Conservation (phyloP, 176 grass and related monocot genomes). For the Triticum timopheevii region DNA sequence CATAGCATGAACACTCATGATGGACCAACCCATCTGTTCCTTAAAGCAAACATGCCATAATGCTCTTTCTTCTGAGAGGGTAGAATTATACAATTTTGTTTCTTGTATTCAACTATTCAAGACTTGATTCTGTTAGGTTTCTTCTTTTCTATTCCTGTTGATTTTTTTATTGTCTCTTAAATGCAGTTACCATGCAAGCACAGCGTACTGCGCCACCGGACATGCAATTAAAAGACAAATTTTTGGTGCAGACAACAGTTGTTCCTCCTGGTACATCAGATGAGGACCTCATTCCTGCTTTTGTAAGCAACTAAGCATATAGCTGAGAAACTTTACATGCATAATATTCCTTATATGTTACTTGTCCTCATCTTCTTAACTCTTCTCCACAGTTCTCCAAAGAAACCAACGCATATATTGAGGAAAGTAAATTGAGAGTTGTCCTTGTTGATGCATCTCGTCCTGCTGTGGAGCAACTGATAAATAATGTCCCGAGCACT, state of each 20-base stretch:
- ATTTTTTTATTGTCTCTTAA: slow-evolving; percentile 20
- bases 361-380: background rate
- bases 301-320: slow-evolving; percentile 66
- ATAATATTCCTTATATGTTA: slow-evolving; percentile 4
- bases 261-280: slow-evolving; percentile 86
- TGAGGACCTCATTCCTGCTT: slow-evolving; percentile 71
- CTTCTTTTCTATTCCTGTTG: slow-evolving; percentile 18
- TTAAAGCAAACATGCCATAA: slow-evolving; percentile 1
- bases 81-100: slow-evolving; percentile 4
- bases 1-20: background rate
- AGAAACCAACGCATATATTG: slow-evolving; percentile 81
- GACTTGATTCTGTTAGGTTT: slow-evolving; percentile 17
- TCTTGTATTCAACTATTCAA: slow-evolving; percentile 8
- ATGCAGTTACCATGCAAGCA: slow-evolving; percentile 96
- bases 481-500: slow-evolving; percentile 34
- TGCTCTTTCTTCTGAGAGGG: slow-evolving; percentile 13
- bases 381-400: slow-evolving; percentile 83
- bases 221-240: slow-evolving; percentile 99
- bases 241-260: slow-evolving; percentile 85
- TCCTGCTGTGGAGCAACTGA: slow-evolving; percentile 39
- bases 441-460: slow-evolving; percentile 68
- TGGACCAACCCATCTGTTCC: slow-evolving; percentile 3
- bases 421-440: slow-evolving; percentile 95
- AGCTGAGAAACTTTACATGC: background rate
- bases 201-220: slow-evolving; percentile 75